phyloP scores from a whole-genome alignment of 2,329 filamentous ascomycete species.

The Alternaria burnsii region DNA sequence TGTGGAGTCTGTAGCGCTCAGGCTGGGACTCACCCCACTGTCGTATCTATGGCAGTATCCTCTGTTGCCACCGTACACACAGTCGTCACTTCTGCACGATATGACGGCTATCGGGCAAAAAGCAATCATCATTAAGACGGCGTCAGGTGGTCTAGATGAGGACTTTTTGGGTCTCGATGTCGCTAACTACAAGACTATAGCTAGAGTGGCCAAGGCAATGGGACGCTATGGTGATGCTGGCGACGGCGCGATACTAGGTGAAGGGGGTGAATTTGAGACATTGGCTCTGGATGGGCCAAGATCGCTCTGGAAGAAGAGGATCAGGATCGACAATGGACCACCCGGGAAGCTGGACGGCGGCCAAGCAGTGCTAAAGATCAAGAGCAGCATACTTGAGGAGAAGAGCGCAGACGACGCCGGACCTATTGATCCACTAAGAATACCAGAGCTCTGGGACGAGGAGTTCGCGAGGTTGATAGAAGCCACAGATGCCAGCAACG shows the following conservation, averaged over 20 bases:
- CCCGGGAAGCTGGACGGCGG: conserved; percentile 76
- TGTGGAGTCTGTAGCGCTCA: conserved; percentile 89
- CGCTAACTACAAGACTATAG: conserved; percentile 61
- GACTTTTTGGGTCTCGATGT: conserved; percentile 83
- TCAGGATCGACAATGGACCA: conserved; percentile 67
- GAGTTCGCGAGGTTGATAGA: conserved; percentile 61
- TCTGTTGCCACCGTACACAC: conserved; percentile 65
- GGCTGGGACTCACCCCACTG: conserved; percentile 82
- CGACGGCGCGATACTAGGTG: conserved; percentile 79
- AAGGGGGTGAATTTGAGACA: conserved; percentile 97
- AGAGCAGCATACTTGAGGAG: conserved; percentile 62
- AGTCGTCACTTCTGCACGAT: conserved; percentile 72
- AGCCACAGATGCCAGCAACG: conserved; percentile 3
- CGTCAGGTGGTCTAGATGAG: conserved; percentile 86
- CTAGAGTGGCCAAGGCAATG: conserved; percentile 63
- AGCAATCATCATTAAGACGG: conserved; percentile 93
- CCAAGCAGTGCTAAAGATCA: conserved; percentile 74
- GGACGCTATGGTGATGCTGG: conserved; percentile 71
- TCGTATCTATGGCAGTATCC: conserved; percentile 95
- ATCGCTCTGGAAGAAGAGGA: conserved; percentile 74
- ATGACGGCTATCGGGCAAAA: conserved; percentile 82
- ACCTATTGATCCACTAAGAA: conserved; percentile 54
- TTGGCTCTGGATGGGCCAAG: conserved; percentile 82
- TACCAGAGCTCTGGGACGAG: conserved; percentile 72
- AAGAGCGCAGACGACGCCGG: conserved; percentile 47